Evolutionary conservation across 495 filamentous ascomycete species (phyloP).

Genomic region (Aspergillus ostianus): DNA sequence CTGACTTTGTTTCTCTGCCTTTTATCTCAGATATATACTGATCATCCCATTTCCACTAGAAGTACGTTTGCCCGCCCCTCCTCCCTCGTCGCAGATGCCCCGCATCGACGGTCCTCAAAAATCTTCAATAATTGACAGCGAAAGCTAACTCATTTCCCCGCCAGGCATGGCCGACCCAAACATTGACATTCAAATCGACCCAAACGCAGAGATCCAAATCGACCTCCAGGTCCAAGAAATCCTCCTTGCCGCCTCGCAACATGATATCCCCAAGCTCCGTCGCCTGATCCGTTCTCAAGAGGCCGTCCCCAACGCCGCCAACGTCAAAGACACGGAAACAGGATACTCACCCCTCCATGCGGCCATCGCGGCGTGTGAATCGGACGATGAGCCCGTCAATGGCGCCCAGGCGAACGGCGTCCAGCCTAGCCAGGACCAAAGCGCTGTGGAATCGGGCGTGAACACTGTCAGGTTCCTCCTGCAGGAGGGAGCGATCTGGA

Average conservation of each 20-base stretch:
- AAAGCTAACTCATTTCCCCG: neutral
- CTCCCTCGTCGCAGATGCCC: neutral
- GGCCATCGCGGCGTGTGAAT: slow-evolving; percentile 80
- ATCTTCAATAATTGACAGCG: neutral
- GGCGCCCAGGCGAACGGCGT: slow-evolving; percentile 20
- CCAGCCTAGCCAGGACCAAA: slow-evolving; percentile 28
- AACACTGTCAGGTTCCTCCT: slow-evolving; percentile 74
- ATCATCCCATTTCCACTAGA: neutral
- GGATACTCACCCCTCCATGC: slow-evolving; percentile 87
- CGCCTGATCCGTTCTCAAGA: slow-evolving; percentile 63
- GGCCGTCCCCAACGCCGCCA: slow-evolving; percentile 54
- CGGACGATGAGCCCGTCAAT: slow-evolving; percentile 35
- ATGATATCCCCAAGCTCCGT: slow-evolving; percentile 73
- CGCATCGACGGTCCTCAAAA: neutral
- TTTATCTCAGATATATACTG: neutral
- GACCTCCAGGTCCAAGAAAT: slow-evolving; percentile 52
- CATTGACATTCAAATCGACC: slow-evolving; percentile 37
- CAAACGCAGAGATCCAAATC: slow-evolving; percentile 38
- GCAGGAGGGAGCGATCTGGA: slow-evolving; percentile 92
- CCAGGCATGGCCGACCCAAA: slow-evolving; percentile 15
- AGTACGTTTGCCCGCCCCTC: neutral
- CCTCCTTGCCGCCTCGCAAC: slow-evolving; percentile 79
- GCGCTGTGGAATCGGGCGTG: slow-evolving; percentile 53
- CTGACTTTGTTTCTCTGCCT: neutral
- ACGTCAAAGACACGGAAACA: slow-evolving; percentile 79